Conservation (phyloP, 2,329 filamentous ascomycete genomes). For the Colletotrichum caudatum region DNA sequence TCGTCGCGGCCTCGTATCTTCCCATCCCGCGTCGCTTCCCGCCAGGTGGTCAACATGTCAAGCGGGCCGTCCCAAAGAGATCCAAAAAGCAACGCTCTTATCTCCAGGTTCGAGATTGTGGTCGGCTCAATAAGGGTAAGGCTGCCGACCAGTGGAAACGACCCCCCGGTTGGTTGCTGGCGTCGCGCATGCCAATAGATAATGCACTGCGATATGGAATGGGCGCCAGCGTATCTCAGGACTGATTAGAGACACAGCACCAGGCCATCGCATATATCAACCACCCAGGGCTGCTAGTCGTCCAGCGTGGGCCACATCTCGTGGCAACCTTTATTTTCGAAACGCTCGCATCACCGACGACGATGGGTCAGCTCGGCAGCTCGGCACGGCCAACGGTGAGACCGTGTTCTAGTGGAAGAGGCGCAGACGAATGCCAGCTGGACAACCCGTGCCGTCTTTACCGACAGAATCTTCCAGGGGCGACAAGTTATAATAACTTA, state of each 20-base stretch:
- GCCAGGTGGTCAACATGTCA: neutral
- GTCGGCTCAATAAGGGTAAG: constrained; percentile 23
- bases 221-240: neutral
- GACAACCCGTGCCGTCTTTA: constrained; percentile 19
- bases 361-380: constrained; percentile 22
- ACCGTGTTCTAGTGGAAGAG: constrained; percentile 1
- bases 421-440: constrained; percentile 5
- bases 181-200: constrained; percentile 39
- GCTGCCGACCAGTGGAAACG: constrained; percentile 18
- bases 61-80: constrained; percentile 18
- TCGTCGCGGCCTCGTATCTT: constrained; percentile 15
- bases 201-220: constrained; percentile 37
- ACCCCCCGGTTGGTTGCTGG: constrained; percentile 30
- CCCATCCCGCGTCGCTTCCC: neutral
- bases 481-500: no score
- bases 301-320: neutral
- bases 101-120: constrained; percentile 20
- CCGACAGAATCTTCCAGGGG: neutral
- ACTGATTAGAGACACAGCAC: constrained; percentile 12
- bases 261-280: neutral
- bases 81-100: constrained; percentile 40
- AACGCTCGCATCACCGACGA: neutral
- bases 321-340: constrained; percentile 8
- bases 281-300: neutral
- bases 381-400: constrained; percentile 26